Conservation (phyloP, 305 asterid species). For the Fraxinus paxiana region DNA sequence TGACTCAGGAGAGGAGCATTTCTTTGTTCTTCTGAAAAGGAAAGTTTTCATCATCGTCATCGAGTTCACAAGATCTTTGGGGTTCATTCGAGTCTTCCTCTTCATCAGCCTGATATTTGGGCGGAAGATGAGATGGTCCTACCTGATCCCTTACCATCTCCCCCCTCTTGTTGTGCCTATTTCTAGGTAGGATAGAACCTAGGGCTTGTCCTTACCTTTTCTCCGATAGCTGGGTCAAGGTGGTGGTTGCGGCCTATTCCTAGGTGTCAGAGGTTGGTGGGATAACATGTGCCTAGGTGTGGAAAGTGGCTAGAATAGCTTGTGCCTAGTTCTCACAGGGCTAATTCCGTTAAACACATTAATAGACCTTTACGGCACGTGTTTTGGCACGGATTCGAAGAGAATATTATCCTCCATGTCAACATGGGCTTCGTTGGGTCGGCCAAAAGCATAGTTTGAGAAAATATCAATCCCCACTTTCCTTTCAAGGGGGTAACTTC, state of each 20-base stretch:
- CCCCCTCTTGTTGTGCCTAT: neutral
- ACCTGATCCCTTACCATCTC: neutral
- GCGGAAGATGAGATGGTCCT: neutral
- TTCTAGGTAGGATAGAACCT: neutral
- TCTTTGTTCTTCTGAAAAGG: neutral
- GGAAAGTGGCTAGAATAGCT: no score
- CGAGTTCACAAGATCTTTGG: neutral
- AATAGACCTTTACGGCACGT: no score
- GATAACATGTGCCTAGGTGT: neutral
- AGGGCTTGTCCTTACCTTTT: neutral
- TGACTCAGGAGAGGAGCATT: neutral
- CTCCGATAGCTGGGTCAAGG: neutral
- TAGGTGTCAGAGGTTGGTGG: neutral
- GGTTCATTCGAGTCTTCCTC: neutral
- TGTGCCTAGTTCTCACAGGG: no score
- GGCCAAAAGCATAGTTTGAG: no score
- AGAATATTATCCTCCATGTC: no score
- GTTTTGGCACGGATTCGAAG: no score
- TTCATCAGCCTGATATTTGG: neutral
- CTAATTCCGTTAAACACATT: no score
- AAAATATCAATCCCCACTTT: no score
- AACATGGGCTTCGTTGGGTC: no score
- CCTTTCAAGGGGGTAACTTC: no score
- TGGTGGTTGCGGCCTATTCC: neutral
- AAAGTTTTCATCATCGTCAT: no score